Conservation (phyloP, 805 yeast genomes). For the Starmerella cellae region DNA sequence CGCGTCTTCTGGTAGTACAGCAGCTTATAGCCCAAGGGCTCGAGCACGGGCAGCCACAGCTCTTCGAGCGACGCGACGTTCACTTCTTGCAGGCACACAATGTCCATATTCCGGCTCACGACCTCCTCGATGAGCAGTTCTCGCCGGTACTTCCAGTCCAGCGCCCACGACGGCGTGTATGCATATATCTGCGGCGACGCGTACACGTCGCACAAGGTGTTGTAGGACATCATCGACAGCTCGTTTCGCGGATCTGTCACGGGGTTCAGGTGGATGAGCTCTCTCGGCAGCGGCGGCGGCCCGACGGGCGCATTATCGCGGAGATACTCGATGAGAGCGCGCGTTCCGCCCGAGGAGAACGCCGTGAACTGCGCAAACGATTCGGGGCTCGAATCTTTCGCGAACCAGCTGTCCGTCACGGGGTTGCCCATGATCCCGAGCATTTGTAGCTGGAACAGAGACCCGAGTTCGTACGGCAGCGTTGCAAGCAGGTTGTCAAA, state of each 20-base stretch:
- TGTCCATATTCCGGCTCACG: conserved; percentile 49
- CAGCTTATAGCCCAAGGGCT: conserved; percentile 64
- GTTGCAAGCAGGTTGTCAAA: conserved; percentile 72
- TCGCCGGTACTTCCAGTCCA: conserved; percentile 82
- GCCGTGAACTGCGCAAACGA: conserved; percentile 27
- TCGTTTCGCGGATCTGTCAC: conserved; percentile 46
- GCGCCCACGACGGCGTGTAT: conserved; percentile 95
- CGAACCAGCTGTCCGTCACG: conserved; percentile 34
- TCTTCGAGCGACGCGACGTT: conserved; percentile 78
- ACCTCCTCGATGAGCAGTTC: conserved; percentile 65
- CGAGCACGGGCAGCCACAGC: conserved; percentile 67
- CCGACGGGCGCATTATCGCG: conserved; percentile 70
- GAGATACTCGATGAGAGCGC: conserved; percentile 63
- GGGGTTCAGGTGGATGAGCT: conserved; percentile 67
- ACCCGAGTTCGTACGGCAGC: conserved; percentile 77
- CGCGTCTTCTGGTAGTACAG: conserved; percentile 77
- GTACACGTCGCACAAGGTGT: conserved; percentile 88
- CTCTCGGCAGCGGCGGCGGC: conserved; percentile 56
- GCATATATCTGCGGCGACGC: conserved; percentile 86
- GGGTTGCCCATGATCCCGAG: conserved; percentile 92
- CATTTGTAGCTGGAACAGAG: conserved; percentile 67
- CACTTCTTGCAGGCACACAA: conserved; percentile 89
- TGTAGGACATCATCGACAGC: conserved; percentile 75
- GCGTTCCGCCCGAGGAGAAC: conserved; percentile 69
- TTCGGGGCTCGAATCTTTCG: background rate